phyloP scores from a whole-genome alignment of 2,329 filamentous ascomycete species.

The Parafenestella ontariensis region DNA sequence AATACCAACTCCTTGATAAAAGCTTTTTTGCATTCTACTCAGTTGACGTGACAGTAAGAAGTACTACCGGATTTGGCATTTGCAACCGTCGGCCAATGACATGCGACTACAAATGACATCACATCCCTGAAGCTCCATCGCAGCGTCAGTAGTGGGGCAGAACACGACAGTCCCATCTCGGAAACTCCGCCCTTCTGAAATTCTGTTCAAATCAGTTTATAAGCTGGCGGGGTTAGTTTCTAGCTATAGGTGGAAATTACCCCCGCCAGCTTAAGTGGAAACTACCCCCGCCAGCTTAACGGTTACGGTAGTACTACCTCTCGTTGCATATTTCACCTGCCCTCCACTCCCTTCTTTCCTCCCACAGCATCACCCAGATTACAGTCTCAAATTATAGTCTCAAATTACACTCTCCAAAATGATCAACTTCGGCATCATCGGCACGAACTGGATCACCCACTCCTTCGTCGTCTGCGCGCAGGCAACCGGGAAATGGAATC shows the following conservation, averaged over 20 bases:
- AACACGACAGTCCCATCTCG: conserved; percentile 13
- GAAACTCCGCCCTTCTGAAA: conserved; percentile 2
- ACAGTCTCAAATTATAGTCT: conserved; percentile 10
- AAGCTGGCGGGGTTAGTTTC: too few relatives aligned
- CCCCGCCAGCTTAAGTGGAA: conserved; percentile 2
- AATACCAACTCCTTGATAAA: conserved; percentile 1
- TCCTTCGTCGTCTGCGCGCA: conserved; percentile 55
- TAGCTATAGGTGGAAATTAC: too few relatives aligned
- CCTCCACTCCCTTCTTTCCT: background rate
- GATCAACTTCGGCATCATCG: conserved; percentile 56
- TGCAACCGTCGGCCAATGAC: conserved; percentile 21
- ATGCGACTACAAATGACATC: conserved; percentile 15
- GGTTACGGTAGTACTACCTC: too few relatives aligned
- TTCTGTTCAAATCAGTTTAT: background rate
- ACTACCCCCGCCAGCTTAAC: too few relatives aligned
- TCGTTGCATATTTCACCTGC: background rate
- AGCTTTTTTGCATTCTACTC: background rate
- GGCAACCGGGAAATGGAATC: conserved; percentile 53
- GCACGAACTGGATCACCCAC: conserved; percentile 59
- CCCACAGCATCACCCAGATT: background rate
- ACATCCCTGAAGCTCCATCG: conserved; percentile 6
- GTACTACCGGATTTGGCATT: conserved; percentile 17
- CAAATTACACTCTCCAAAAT: conserved; percentile 18
- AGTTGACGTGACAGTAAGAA: background rate
- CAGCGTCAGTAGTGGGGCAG: conserved; percentile 20